These are phyloP conservation scores for Crithidia bombi DNA, from an alignment of 208 protist species.

Conservation along the genomic window DNA sequence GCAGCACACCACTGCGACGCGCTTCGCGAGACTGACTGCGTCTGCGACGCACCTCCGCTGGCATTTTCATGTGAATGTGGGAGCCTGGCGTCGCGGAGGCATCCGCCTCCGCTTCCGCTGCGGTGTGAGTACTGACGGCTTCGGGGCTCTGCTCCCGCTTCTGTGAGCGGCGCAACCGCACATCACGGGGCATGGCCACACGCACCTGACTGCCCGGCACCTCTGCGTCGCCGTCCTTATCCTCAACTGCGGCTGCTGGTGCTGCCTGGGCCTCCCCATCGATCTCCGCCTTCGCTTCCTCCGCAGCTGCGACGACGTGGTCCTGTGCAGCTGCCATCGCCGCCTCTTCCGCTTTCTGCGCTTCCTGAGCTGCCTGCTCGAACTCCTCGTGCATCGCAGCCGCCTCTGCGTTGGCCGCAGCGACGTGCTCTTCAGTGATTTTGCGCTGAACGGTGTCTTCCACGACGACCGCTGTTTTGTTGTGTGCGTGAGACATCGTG, in stretches of 20 bases:
- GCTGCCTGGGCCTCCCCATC: background rate
- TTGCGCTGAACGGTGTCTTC: background rate
- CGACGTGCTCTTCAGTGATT: slow-evolving; percentile 9
- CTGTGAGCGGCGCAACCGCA: slow-evolving; percentile 1
- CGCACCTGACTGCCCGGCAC: background rate
- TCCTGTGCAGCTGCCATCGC: background rate
- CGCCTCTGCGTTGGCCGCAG: slow-evolving; percentile 3
- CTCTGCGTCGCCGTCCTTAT: background rate
- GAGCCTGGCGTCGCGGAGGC: background rate
- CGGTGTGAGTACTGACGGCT: background rate
- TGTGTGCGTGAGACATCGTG: slow-evolving; percentile 1
- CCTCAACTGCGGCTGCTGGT: background rate
- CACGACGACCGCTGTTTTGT: background rate
- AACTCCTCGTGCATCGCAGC: slow-evolving; percentile 1
- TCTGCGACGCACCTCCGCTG: slow-evolving; percentile 22
- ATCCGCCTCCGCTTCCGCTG: background rate
- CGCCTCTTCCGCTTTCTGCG: slow-evolving; percentile 17
- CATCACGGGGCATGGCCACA: background rate
- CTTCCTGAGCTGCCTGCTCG: slow-evolving; percentile 12
- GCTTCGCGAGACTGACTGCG: slow-evolving; percentile 25
- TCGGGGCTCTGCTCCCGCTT: background rate
- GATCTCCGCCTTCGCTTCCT: background rate
- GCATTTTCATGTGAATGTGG: slow-evolving; percentile 32
- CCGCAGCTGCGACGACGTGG: background rate
- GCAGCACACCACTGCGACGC: background rate